Conservation (phyloP, 345 rosid species). For the Xanthoceras sorbifolium region DNA sequence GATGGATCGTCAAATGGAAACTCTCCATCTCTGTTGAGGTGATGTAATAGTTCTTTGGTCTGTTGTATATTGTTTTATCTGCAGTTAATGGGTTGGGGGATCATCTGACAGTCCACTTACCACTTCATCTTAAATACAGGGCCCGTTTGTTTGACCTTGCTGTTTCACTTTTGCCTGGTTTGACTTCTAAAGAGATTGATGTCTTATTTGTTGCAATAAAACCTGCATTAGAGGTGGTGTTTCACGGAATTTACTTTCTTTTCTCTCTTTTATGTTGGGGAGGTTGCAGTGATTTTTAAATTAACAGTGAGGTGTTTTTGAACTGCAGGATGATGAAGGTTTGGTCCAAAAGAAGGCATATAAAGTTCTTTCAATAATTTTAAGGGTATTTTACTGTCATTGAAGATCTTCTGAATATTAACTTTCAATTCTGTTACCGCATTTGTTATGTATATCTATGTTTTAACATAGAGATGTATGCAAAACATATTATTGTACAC, state of each 20-base stretch:
- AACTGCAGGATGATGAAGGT: constrained; percentile 72
- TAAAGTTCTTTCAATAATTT: constrained; percentile 78
- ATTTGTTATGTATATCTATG: background rate
- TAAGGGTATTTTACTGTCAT: constrained; percentile 54
- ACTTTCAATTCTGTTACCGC: background rate
- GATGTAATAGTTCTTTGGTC: background rate
- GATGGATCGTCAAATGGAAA: constrained; percentile 48
- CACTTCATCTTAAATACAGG: constrained; percentile 49
- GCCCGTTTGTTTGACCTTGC: constrained; percentile 78
- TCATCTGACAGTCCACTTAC: background rate
- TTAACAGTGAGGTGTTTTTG: constrained; percentile 12
- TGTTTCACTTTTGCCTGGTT: constrained; percentile 78
- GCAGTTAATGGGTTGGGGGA: background rate
- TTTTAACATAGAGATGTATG: background rate
- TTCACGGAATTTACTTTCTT: constrained; percentile 12
- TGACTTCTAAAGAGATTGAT: constrained; percentile 54
- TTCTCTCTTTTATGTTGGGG: background rate
- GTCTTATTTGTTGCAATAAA: constrained; percentile 60
- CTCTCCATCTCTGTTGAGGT: constrained; percentile 59
- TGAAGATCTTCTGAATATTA: constrained; percentile 8
- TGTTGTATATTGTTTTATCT: background rate
- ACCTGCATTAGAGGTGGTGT: constrained; percentile 73
- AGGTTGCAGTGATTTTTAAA: background rate
- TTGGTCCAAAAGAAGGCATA: constrained; percentile 89
- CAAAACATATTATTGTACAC: background rate